Percentiles rank a stretch among this genome's conserved stretches.
phyloP scores from a whole-genome alignment of 2,329 filamentous ascomycete genomes.

The Nemania sp. region DNA sequence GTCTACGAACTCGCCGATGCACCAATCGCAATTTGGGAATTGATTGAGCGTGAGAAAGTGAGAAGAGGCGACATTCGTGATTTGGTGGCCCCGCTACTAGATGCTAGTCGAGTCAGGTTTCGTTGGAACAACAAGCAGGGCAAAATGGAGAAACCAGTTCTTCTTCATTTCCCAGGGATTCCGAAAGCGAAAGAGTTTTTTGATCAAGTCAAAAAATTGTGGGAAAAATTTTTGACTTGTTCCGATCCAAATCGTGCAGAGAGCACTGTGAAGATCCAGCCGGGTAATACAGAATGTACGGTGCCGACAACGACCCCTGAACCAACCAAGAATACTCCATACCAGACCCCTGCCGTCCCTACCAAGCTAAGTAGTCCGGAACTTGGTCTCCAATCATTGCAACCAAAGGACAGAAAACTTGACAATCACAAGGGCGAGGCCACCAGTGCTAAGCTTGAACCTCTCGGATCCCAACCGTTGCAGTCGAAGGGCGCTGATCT shows the following conservation, averaged over 20 bases:
- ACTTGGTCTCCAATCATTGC: no score
- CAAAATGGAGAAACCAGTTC: no score
- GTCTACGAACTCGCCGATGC: conserved; percentile 21
- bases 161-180: conserved; percentile 20
- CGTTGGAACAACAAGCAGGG: conserved; percentile 14
- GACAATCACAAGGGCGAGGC: no score
- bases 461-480: no score
- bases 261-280: background rate
- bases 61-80: conserved; percentile 28
- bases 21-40: conserved; percentile 25
- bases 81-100: conserved; percentile 5
- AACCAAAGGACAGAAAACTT: no score
- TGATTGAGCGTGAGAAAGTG: conserved; percentile 9
- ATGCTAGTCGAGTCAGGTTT: conserved; percentile 18
- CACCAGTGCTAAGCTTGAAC: no score
- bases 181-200: conserved; percentile 12
- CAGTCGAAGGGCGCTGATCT: no score
- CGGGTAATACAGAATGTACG: background rate
- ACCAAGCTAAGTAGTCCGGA: no score
- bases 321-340: no score
- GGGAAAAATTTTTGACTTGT: background rate
- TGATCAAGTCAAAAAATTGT: background rate
- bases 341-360: no score
- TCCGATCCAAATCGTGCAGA: conserved; percentile 1
- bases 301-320: no score